Evolutionary conservation across 2,329 filamentous ascomycete genomes (phyloP).

Genomic region (Ascochyta viciae-villosae): DNA sequence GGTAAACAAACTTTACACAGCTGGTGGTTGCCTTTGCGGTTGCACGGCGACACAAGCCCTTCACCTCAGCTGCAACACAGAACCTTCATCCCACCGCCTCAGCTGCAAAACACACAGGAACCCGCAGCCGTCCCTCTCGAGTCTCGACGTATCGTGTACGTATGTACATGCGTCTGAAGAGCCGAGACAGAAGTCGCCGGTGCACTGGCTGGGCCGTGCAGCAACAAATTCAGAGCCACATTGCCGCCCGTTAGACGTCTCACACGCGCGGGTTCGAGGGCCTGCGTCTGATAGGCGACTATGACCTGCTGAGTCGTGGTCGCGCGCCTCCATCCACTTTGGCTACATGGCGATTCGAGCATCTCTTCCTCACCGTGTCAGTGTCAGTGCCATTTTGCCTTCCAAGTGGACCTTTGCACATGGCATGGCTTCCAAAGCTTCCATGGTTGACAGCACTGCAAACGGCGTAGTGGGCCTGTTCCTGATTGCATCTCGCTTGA

Average conservation of each 20-base stretch:
- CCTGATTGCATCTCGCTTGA: conserved; percentile 13
- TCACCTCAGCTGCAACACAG: conserved; percentile 18
- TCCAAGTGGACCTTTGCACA: conserved; percentile 4
- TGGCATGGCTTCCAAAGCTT: conserved; percentile 6
- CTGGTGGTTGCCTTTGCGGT: conserved; percentile 18
- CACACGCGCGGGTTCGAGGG: conserved; percentile 25
- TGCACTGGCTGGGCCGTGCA: conserved; percentile 27
- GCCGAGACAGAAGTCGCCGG: conserved; percentile 27
- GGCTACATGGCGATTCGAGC: not conserved
- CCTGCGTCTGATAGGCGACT: conserved; percentile 32
- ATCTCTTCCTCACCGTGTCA: conserved; percentile 1
- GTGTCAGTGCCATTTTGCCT: conserved; percentile 5
- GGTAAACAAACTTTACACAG: conserved; percentile 23
- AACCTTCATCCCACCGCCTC: conserved; percentile 21
- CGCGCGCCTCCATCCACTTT: conserved; percentile 10
- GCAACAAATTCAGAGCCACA: conserved; percentile 31
- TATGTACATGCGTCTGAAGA: conserved; percentile 1
- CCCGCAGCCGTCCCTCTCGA: conserved; percentile 11
- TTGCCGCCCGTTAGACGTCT: conserved; percentile 37
- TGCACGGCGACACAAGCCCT: conserved; percentile 22
- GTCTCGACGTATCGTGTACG: not conserved
- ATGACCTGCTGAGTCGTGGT: conserved; percentile 9
- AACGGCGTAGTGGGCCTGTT: conserved; percentile 12
- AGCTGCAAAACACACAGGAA: conserved; percentile 17
- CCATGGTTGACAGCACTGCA: conserved; percentile 13